These are phyloP conservation scores for Scheffersomyces titani DNA, from an alignment of 1,139 yeast genomes.

Conservation along the genomic window DNA sequence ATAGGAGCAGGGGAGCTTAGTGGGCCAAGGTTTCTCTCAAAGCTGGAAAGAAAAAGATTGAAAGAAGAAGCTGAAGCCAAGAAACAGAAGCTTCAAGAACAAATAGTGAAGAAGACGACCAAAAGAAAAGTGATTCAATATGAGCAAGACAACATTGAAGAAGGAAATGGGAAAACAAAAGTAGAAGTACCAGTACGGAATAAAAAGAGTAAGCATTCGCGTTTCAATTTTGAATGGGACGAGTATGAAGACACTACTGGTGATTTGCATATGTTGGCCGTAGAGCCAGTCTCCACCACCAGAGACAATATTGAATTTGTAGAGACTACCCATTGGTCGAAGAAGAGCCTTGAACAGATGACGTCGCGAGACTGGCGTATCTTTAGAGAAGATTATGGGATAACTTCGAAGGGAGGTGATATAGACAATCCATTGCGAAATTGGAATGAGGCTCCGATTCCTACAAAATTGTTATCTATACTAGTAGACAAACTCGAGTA, in stretches of 20 bases:
- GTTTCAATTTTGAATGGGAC: constrained; percentile 73
- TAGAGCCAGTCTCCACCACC: constrained; percentile 11
- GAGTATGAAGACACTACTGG: constrained; percentile 62
- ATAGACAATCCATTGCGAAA: constrained; percentile 63
- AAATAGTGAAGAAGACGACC: constrained; percentile 4
- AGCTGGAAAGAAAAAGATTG: constrained; percentile 43
- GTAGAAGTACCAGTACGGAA: neutral
- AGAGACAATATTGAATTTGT: constrained; percentile 10
- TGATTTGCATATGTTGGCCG: constrained; percentile 45
- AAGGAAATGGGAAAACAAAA: constrained; percentile 6
- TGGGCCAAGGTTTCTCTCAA: constrained; percentile 51
- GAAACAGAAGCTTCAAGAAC: constrained; percentile 11
- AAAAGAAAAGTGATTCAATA: constrained; percentile 1
- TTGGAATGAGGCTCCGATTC: constrained; percentile 69
- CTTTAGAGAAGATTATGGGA: constrained; percentile 74
- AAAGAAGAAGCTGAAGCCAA: constrained; percentile 20
- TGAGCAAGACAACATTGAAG: constrained; percentile 8
- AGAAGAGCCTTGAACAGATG: constrained; percentile 68
- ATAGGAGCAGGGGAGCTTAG: constrained; percentile 7
- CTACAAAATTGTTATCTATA: constrained; percentile 39
- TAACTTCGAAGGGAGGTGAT: constrained; percentile 56
- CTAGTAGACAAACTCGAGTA: constrained; percentile 45
- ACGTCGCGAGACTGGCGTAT: constrained; percentile 87
- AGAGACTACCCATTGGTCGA: constrained; percentile 63
- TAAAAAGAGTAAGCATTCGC: constrained; percentile 18